Base-by-base conservation (phyloP, 2,329 filamentous ascomycete species). In the Ilyonectria mors-panacis region DNA sequence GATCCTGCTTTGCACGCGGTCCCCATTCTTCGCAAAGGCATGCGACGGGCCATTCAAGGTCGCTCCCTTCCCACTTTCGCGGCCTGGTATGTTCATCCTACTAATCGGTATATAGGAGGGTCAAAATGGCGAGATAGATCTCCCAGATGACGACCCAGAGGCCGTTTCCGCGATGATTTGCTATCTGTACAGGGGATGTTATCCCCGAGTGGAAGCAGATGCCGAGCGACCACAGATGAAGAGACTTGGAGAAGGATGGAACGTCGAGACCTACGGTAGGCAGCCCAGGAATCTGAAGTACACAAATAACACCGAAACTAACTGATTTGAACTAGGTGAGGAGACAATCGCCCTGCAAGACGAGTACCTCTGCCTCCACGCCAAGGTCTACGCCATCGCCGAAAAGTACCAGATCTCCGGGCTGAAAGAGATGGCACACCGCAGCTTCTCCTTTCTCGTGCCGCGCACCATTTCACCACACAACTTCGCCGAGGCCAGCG, bases 91-190 rank as follows among this genome's bases (percentile, higher is more conserved):
- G 28, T 12, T 33, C 26, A 30, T 19, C 2, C 2, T 53, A 33
- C 6, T 53, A 21, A 53, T 28, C 8, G 17, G 17, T 2, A 53
- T 15, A n/a, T 33, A 61, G 57, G 58, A 56, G 17, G 63, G 51
- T 37, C 39, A 62, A 30, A 62, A 42, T 35, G 47, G 58, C 30
- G 58, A 62, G 47, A 62, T 66, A 17, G 45, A 62, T 19, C 63
- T 66, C 63, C 58, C 58, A 48, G 63, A 65, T 10, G 63, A 66
- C 45, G 63, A 66, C 33, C 33, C 63, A 12, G 63, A 62, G 39
- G 58, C 53, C 4, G 63, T 66, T 17, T 35, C 53, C 19, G 35
- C 58, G 15, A 62, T 66, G 58, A 58, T 66, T 19, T 51, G 45
- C 51, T 66, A 57, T 37, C 19, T 66, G 9, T 65, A 65, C 57